These are phyloP conservation scores for Colletotrichum noveboracense DNA, from an alignment of 2,329 filamentous ascomycete species.

Conservation along the genomic window DNA sequence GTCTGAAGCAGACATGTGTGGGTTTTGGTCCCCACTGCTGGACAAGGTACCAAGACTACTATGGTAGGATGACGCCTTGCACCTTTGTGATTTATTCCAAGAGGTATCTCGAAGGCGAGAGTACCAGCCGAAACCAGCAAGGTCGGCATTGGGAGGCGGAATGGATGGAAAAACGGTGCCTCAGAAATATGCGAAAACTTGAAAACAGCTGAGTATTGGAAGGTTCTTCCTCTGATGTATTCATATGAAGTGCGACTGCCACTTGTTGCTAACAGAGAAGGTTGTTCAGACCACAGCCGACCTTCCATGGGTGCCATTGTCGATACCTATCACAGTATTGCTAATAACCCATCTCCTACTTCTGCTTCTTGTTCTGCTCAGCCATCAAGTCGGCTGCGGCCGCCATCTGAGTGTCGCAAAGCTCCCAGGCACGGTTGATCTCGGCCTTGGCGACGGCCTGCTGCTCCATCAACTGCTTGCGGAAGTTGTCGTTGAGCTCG, in stretches of 20 bases:
- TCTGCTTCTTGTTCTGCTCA: background rate
- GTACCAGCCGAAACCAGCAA: background rate
- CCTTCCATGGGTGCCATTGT: background rate
- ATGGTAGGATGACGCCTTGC: background rate
- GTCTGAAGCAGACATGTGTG: background rate
- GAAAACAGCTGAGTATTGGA: background rate
- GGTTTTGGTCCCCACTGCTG: background rate
- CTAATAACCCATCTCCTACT: background rate
- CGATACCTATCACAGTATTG: background rate
- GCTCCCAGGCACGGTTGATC: background rate
- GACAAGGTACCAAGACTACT: background rate
- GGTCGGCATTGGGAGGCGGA: background rate
- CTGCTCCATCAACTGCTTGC: background rate
- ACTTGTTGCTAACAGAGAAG: background rate
- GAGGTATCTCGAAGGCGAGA: background rate
- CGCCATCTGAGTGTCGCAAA: background rate
- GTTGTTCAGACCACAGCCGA: background rate
- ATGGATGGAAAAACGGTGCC: background rate
- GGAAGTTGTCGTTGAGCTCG: background rate
- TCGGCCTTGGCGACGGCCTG: background rate
- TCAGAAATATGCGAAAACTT: background rate
- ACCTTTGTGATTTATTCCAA: background rate
- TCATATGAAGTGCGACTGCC: background rate
- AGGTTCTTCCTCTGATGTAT: background rate
- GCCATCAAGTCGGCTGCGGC: background rate